These are phyloP conservation scores for Collariella sp. DNA, from an alignment of 495 filamentous ascomycete species.

Conservation along the genomic window DNA sequence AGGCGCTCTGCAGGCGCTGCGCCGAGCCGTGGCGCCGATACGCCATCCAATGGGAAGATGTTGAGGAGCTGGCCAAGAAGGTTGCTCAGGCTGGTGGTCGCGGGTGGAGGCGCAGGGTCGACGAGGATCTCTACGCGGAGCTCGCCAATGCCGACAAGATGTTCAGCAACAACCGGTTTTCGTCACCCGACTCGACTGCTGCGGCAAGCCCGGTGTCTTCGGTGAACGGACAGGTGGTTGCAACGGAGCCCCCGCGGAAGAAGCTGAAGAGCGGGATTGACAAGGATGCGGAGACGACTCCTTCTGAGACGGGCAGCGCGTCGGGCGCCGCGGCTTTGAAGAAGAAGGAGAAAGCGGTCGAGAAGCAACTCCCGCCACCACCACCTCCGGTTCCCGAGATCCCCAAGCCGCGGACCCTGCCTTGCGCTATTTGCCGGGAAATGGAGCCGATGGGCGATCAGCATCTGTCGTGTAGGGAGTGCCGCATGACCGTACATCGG, in stretches of 20 bases:
- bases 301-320: constrained; percentile 25
- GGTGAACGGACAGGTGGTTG: constrained; percentile 8
- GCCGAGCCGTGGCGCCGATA: constrained; percentile 90
- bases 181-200: constrained; percentile 33
- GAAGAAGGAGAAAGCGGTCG: constrained; percentile 57
- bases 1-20: constrained; percentile 83
- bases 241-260: constrained; percentile 44
- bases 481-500: constrained; percentile 85
- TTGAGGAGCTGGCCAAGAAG: constrained; percentile 91
- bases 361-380: constrained; percentile 18
- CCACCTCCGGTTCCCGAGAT: constrained; percentile 59
- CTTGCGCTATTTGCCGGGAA: constrained; percentile 77
- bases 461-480: constrained; percentile 70
- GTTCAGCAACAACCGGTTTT: constrained; percentile 36
- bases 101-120: constrained; percentile 77
- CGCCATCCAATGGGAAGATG: constrained; percentile 88
- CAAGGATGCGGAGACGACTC: constrained; percentile 42
- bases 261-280: constrained; percentile 42
- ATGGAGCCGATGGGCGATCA: constrained; percentile 64
- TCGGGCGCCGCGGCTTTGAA: constrained; percentile 35
- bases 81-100: constrained; percentile 72
- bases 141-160: constrained; percentile 47
- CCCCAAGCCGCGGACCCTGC: constrained; percentile 64
- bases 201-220: constrained; percentile 35
- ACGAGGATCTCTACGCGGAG: constrained; percentile 86